These are phyloP conservation scores for Penicillium lagena DNA, from an alignment of 495 filamentous ascomycete genomes.

Conservation along the genomic window DNA sequence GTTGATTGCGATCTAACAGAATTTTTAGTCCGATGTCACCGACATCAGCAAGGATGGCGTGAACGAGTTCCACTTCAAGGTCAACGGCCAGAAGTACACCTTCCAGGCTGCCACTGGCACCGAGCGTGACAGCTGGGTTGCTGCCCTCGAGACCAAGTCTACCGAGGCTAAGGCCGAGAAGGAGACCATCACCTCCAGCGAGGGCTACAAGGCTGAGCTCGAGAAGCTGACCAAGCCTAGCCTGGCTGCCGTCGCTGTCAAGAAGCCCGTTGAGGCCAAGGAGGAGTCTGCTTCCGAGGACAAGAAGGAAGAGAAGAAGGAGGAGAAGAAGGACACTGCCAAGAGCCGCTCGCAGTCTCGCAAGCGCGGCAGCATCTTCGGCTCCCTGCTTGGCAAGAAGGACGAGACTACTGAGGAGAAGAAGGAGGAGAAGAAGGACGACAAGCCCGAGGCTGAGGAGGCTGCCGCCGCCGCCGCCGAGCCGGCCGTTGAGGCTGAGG, in stretches of 20 bases:
- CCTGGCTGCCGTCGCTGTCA: conserved; percentile 29
- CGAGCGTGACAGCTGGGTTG: conserved; percentile 90
- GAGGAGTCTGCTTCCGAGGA: conserved; percentile 26
- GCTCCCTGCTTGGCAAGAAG: conserved; percentile 66
- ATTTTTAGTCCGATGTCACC: conserved; percentile 66
- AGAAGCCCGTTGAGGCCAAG: conserved; percentile 41
- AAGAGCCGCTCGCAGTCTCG: conserved; percentile 76
- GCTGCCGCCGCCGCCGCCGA: conserved; percentile 24
- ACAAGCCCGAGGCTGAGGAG: conserved; percentile 33
- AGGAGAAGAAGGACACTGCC: conserved; percentile 41
- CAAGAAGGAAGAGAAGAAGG: conserved; percentile 33
- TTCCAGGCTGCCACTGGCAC: conserved; percentile 68
- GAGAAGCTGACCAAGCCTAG: conserved; percentile 56
- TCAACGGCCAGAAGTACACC: conserved; percentile 79
- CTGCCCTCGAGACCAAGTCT: conserved; percentile 66
- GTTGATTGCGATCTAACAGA: conserved; percentile 1
- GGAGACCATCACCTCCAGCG: conserved; percentile 59
- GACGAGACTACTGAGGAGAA: conserved; percentile 46
- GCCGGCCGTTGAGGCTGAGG: conserved; percentile 11
- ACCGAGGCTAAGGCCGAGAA: conserved; percentile 70
- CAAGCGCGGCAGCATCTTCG: conserved; percentile 84
- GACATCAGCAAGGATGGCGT: conserved; percentile 68
- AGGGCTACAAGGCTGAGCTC: conserved; percentile 72
- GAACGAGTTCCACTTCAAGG: conserved; percentile 77
- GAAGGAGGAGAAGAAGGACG: conserved; percentile 38